phyloP scores from a whole-genome alignment of 257 asterid genomes.

The Buddleja alternifolia region DNA sequence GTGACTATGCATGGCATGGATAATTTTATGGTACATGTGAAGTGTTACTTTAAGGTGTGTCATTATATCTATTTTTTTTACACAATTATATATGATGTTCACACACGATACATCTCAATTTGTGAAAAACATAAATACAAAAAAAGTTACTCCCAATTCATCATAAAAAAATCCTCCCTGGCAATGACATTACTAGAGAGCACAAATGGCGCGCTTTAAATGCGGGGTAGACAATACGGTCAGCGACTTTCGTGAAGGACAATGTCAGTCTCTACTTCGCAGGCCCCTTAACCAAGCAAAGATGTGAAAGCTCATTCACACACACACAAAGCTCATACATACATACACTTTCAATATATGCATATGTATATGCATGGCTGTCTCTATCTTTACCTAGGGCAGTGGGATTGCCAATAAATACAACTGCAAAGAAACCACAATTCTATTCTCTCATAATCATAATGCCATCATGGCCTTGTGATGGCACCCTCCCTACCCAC shows the following conservation, averaged over 20 bases:
- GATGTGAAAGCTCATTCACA: conserved; percentile 60
- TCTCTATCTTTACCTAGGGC: conserved; percentile 52
- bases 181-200: conserved; percentile 22
- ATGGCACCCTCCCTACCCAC: conserved; percentile 25
- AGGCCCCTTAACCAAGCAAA: conserved; percentile 49
- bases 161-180: no score
- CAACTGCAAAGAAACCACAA: conserved; percentile 87
- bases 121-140: no score
- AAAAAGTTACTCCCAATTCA: no score
- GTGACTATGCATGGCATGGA: conserved; percentile 26
- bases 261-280: conserved; percentile 55
- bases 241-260: conserved; percentile 65
- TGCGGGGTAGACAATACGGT: conserved; percentile 81
- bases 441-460: conserved; percentile 87
- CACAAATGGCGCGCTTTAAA: conserved; percentile 74
- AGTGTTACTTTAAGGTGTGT: no score
- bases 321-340: neutral
- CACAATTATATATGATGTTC: no score
- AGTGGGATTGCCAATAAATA: conserved; percentile 64
- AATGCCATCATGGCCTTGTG: conserved; percentile 74
- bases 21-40: no score
- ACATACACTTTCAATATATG: neutral
- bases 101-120: no score
- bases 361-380: neutral
- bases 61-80: no score